Evolutionary conservation across 2,329 filamentous ascomycete genomes (phyloP), one percentile per base, ranked within the genome.

Genomic region (Leptosphaerulina australis): DNA sequence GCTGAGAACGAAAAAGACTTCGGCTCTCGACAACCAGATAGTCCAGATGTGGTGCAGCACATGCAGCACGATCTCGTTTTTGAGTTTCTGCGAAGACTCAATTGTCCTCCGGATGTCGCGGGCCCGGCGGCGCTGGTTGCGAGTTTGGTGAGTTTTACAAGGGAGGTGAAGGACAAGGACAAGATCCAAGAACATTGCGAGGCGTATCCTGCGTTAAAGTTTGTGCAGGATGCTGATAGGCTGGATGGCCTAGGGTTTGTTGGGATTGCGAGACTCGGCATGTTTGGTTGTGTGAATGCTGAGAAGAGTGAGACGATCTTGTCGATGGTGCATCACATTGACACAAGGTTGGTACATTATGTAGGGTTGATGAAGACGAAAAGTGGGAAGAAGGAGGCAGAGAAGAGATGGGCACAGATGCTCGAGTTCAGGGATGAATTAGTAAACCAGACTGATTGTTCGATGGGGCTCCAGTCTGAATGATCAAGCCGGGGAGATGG

Each of bases 161-260:
- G 80, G 52, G 91, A 96, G 72, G 76, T 83, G 39, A 81, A 81
- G 62, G 78, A 90, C 63, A 84, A 85, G 3, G 75, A 72, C 5
- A 74, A 34, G 82, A 88, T 29, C 71, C 70, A 24, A 69, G 73
- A 4, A 74, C 90, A 48, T 10, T 41, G 77, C 90, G 30, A 71
- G 66, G 14, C 65, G 73, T 40, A 60, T 45, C 89, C 89, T 1
- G 89, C 93, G 70, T 76, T 93, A 28, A 90, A 84, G 0, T 82
- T 95, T 34, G 90, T 96, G 18, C 91, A 96, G 74, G 92, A 97
- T 74, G 91, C 91, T 2, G 91, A 96, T 74, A 81, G 91, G 10
- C 77, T 97, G 15, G 92, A 97, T 74, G 88, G 90, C 3, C 84
- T 97, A 25, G 92, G 92, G 1, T 88, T 88, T 0, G 83, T 96